Percentiles rank a stretch among this genome's conserved stretches.
Evolutionary conservation across 257 asterid genomes (phyloP).

Genomic region (Solanum chmielewskii): DNA sequence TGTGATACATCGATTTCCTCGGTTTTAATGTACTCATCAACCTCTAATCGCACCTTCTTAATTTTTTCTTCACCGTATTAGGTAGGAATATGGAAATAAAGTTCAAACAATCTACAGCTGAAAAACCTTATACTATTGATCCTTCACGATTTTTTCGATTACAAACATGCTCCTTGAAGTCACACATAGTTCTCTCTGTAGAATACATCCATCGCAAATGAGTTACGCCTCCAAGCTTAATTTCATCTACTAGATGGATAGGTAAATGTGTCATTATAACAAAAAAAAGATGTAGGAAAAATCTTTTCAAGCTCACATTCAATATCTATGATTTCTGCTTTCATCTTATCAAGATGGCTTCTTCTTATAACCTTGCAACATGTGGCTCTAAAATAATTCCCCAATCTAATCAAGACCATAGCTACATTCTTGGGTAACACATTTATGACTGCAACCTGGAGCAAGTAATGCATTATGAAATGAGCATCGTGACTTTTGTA

Average conservation of each 20-base stretch:
- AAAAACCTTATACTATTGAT: neutral
- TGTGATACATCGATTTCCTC: neutral
- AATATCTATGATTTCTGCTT: neutral
- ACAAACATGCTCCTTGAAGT: neutral
- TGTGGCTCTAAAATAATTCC: no score
- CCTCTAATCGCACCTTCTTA: neutral
- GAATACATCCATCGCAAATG: neutral
- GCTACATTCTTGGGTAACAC: no score
- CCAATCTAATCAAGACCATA: no score
- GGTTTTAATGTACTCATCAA: neutral
- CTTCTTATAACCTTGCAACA: neutral
- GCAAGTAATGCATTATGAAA: no score
- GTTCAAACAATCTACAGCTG: neutral
- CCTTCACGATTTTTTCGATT: neutral
- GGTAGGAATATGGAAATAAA: neutral
- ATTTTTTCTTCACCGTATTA: neutral
- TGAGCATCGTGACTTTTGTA: no score
- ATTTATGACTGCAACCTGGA: no score
- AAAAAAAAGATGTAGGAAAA: neutral
- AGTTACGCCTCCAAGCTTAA: neutral
- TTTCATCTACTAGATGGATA: neutral
- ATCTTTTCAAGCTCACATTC: neutral
- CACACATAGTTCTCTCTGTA: neutral
- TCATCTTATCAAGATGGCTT: neutral
- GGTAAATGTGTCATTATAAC: neutral